Base-by-base conservation (phyloP, 768 basidiomycete species). In the Astraeus odoratus region DNA sequence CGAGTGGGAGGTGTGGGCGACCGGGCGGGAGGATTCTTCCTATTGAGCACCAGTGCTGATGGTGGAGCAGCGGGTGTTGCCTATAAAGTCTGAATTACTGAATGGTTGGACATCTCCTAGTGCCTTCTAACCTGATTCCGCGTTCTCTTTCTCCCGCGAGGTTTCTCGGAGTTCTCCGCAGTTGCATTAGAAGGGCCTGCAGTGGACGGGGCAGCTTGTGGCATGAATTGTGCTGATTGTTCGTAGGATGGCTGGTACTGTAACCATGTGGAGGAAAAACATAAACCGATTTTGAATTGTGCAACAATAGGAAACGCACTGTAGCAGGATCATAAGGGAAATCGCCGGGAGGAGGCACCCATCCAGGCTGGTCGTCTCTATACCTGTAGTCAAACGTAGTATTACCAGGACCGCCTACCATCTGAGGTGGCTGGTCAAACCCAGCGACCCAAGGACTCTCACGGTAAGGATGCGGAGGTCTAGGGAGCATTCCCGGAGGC, bases 1-100 rank as follows among this genome's bases (percentile, higher is more conserved):
- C 87, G 78, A 5, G 75, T 78, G 16, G 89, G 89, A 10, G 89
- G 89, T 0, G 86, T 87, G 3, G 89, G 89, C 19, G 88, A 91
- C 3, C 88, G 77, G 12, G 83, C 83, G 16, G 80, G 75, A 1
- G 83, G 82, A 25, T 71, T 73, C 43, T 76, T 75, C 22, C 80
- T 74, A 55, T 81, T 86, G 0, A 75, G 69, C 7, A 87, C 86
- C 25, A 88, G 67, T 13, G 77, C 71, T 8, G 83, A 70, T 12
- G 84, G 78, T 5, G 84, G 75, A 0, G 81, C 73, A 0, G 83
- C 83, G 39, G 84, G 83, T 25, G 76, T 60, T 24, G 75, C 63
- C 81, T 84, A 51, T 25, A 7, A 39, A 46, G 36, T 30, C 37
- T 15, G 12, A 13, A 51, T 19, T 19, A n/a, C 1, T 23, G 23